Base-by-base conservation (phyloP, 2,329 filamentous ascomycete species). In the Xylariaceae sp. region DNA sequence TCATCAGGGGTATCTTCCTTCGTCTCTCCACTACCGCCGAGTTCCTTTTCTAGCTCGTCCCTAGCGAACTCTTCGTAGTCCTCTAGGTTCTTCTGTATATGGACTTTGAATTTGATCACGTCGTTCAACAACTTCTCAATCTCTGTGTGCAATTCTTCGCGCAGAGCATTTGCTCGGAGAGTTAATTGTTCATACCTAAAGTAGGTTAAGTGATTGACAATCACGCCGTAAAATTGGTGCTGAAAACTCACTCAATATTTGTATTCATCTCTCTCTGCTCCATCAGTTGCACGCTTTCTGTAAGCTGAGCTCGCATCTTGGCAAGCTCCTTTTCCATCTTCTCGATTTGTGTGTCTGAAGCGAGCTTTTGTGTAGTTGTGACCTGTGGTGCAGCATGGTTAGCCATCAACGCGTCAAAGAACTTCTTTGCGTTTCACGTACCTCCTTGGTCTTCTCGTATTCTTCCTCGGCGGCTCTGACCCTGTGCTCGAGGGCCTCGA, bases 251-350 rank as follows among this genome's bases (percentile, higher is more conserved):
- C 89, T 97, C 92, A 64, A 97, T 94, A 56, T 93, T 95, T 10
- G 91, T 94, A 65, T 92, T 96, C 84, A 97, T 96, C 77, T 97
- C 92, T 50, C 91, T 82, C 73, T 97, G 93, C 71, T 97, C 92
- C 82, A 97, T 88, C 41, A 96, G 74, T 73, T 97, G 91, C 47
- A 97, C 89, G 27, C 87, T 92, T 71, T 97, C 93, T 2, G 85
- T 87, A 24, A 97, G 77, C 9, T 87, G 88, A 2, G 88, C 84
- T 35, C 92, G 83, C 91, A 97, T 96, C 70, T 92, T 91, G 40
- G 90, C 89, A n/a, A 99, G 78, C 71, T 99, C 92, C 73, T 96
- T 97, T 75, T 99, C 94, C 88, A 97, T 95, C 78, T 94, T 94
- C 74, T 99, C 94, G 65, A 99, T 96, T 72, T 97, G 93, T 7